Evolutionary conservation across 2,329 filamentous ascomycete species (phyloP), one percentile per base, ranked within the genome.

Genomic region (Leptosphaerulina australis): DNA sequence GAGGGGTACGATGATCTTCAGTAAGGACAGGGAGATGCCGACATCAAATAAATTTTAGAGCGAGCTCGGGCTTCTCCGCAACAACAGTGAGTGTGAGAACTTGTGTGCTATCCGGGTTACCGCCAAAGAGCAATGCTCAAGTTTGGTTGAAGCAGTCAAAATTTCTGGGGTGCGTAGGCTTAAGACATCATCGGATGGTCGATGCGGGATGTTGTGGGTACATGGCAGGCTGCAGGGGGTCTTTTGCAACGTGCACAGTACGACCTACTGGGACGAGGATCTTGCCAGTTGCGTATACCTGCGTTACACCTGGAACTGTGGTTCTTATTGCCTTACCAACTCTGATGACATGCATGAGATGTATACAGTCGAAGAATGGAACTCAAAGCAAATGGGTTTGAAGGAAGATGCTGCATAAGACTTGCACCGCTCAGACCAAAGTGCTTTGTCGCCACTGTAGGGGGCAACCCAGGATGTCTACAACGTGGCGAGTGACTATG

Each of bases 161-260:
- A 25, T 28, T 11, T 41, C 44, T 39, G 43, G 49, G 49, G 31
- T 28, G 34, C 26, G 33, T 33, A 37, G 28, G 34, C 22, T 47
- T 47, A 47, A 53, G 43, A 47, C 22, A 38, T 39, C 22, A 29
- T 28, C 33, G 20, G 31, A 26, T 38, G 37, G 43, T 17, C 31
- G 33, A 47, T 22, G 44, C 44, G 38, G 18, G 8, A 34, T 43
- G 24, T 38, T 44, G 34, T 39, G 44, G 49, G 20, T 43, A 53
- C 44, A 44, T 33, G 36, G 33, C 49, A 52, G 33, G 37, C 33
- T 17, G 31, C 38, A 53, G 44, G 49, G 49, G 49, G 17, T 43
- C 17, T 30, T 20, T 25, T 53, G 44, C 44, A 53, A 53, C 44
- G 49, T 53, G 49, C 49, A 39, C 38, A 35, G 44, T 44, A n/a